phyloP scores from a whole-genome alignment of 176 grass and related monocot genomes.

The Tillandsia fasciculata region DNA sequence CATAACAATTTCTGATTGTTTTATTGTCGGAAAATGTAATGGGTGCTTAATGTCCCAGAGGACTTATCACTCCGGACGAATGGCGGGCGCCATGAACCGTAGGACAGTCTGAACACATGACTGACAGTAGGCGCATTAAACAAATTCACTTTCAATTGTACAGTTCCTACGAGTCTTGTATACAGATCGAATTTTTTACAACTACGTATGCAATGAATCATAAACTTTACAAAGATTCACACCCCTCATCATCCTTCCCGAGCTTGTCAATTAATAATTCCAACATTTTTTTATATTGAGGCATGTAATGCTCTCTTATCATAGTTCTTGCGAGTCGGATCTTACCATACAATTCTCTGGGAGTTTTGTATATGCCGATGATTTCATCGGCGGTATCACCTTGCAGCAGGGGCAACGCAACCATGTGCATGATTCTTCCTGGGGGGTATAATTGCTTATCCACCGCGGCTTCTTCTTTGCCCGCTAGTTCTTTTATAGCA shows the following conservation, averaged over 20 bases:
- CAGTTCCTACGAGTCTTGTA: too few relatives aligned
- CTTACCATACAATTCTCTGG: conserved; percentile 71
- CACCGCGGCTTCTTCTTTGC: conserved; percentile 12
- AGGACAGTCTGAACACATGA: too few relatives aligned
- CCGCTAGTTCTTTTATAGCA: conserved; percentile 14
- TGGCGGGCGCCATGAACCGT: too few relatives aligned
- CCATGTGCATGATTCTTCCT: conserved; percentile 90
- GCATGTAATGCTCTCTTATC: conserved; percentile 95
- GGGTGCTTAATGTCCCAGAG: too few relatives aligned
- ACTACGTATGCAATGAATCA: too few relatives aligned
- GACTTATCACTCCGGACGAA: too few relatives aligned
- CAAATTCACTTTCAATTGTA: too few relatives aligned
- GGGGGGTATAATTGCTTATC: conserved; percentile 62
- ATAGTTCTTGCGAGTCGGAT: conserved; percentile 71
- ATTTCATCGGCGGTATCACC: conserved; percentile 34
- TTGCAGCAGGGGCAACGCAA: conserved; percentile 30
- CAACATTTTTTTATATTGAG: conserved; percentile 66
- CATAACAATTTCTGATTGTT: too few relatives aligned
- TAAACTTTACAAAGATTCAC: too few relatives aligned
- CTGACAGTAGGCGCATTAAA: too few relatives aligned
- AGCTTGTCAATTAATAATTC: conserved; percentile 65
- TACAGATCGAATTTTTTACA: too few relatives aligned
- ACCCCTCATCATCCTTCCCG: conserved; percentile 16
- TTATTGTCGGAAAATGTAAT: too few relatives aligned
- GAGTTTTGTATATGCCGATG: conserved; percentile 61